Evolutionary conservation across 2,329 filamentous ascomycete species (phyloP).

Genomic region (Annulohypoxylon truncatum): DNA sequence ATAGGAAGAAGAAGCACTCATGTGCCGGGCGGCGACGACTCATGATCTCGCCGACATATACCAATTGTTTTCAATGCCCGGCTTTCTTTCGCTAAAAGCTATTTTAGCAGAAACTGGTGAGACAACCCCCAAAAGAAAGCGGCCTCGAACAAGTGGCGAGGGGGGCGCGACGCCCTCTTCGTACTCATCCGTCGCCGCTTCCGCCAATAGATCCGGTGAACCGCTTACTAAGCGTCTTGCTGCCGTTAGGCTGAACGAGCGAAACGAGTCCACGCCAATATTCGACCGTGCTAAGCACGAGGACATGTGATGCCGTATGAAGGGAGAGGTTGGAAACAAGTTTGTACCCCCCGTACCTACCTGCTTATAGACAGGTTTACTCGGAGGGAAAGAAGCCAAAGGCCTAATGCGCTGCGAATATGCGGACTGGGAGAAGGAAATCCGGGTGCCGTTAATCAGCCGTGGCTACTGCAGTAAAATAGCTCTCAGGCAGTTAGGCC

Average conservation of each 20-base stretch:
- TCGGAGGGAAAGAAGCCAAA: neutral
- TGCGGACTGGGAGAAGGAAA: neutral
- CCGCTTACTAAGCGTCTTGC: slow-evolving; percentile 54
- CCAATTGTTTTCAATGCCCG: slow-evolving; percentile 85
- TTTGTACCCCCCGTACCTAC: neutral
- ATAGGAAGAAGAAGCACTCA: slow-evolving; percentile 88
- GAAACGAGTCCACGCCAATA: slow-evolving; percentile 46
- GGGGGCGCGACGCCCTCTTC: slow-evolving; percentile 39
- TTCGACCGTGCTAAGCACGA: slow-evolving; percentile 49
- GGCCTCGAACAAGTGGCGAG: slow-evolving; percentile 58
- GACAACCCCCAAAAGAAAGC: slow-evolving; percentile 80
- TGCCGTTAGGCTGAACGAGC: slow-evolving; percentile 53
- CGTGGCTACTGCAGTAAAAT: neutral
- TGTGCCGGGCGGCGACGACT: slow-evolving; percentile 85
- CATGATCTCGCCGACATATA: slow-evolving; percentile 85
- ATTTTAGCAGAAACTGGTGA: slow-evolving; percentile 98
- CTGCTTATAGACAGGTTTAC: neutral
- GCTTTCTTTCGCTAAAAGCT: slow-evolving; percentile 93
- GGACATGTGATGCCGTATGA: slow-evolving; percentile 25
- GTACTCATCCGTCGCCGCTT: slow-evolving; percentile 31
- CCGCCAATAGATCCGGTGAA: slow-evolving; percentile 46
- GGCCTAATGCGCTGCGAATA: neutral
- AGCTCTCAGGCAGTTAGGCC: neutral
- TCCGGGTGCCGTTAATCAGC: neutral
- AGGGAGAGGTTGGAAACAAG: neutral